Conservation (phyloP, 352 stramenopile genomes). For the Phytopythium boreale region DNA sequence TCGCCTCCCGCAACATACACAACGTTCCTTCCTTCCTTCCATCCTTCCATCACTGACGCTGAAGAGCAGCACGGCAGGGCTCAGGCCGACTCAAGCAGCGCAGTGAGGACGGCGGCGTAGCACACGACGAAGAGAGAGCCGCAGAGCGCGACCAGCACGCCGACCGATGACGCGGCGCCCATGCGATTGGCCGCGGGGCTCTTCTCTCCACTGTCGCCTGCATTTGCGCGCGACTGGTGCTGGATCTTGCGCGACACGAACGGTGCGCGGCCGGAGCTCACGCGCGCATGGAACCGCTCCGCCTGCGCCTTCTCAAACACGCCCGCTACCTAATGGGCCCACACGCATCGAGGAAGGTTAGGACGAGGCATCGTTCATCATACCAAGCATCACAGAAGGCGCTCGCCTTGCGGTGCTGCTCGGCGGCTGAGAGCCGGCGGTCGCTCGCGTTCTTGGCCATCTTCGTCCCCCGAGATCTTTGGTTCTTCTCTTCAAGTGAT, state of each 20-base stretch:
- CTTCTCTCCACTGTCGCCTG: neutral
- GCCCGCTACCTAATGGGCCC: slow-evolving; percentile 23
- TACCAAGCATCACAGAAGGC: neutral
- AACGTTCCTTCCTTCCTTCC: neutral
- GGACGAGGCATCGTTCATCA: neutral
- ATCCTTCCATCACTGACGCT: neutral
- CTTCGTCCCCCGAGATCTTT: neutral
- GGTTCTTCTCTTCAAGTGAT: neutral
- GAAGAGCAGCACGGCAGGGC: neutral
- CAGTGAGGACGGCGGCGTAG: slow-evolving; percentile 35
- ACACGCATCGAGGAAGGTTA: neutral
- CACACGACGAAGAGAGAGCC: slow-evolving; percentile 35
- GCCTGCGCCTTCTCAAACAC: slow-evolving; percentile 34
- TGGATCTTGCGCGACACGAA: slow-evolving; percentile 6
- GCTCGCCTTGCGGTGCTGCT: slow-evolving; percentile 55
- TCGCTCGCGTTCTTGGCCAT: slow-evolving; percentile 40
- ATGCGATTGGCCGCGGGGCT: slow-evolving; percentile 2
- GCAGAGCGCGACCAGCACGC: slow-evolving; percentile 23
- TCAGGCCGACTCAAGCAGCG: slow-evolving; percentile 24
- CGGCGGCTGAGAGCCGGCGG: slow-evolving; percentile 38
- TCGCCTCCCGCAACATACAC: neutral
- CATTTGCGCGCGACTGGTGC: slow-evolving; percentile 3
- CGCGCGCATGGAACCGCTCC: slow-evolving; percentile 34
- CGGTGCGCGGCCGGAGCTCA: slow-evolving; percentile 24
- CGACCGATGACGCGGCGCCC: slow-evolving; percentile 19